Percentiles rank a stretch among this genome's conserved stretches.
Conservation (phyloP, 2,329 filamentous ascomycete genomes). For the Zymoseptoria ardabiliae region DNA sequence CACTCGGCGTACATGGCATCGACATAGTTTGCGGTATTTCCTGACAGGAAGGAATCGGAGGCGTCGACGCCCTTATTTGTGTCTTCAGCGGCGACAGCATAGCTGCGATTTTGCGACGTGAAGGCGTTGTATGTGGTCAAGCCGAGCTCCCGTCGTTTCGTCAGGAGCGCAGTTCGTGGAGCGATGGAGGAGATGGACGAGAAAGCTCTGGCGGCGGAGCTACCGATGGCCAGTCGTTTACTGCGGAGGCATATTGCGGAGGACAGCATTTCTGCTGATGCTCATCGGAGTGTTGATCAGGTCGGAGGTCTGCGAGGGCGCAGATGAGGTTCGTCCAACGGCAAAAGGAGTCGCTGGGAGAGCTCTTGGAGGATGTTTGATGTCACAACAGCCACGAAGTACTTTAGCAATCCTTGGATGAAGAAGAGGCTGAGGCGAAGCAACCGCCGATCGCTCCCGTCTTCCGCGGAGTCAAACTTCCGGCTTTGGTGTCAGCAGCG, state of each 20-base stretch:
- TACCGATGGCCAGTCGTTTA: constrained; percentile 55
- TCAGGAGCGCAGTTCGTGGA: constrained; percentile 36
- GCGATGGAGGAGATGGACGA: constrained; percentile 33
- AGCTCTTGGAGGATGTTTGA: not conserved
- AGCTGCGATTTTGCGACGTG: constrained; percentile 43
- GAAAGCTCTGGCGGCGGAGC: constrained; percentile 41
- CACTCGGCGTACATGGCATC: constrained; percentile 99
- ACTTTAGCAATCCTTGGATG: not conserved
- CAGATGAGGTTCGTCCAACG: not conserved
- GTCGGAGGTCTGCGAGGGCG: not conserved
- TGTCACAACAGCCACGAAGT: not conserved
- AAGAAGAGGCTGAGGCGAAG: not conserved
- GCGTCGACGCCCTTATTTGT: constrained; percentile 63
- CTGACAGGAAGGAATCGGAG: constrained; percentile 92
- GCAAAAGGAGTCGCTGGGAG: not conserved
- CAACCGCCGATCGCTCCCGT: too few species aligned
- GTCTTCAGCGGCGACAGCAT: constrained; percentile 54
- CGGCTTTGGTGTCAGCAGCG: too few species aligned
- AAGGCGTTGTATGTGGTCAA: constrained; percentile 36
- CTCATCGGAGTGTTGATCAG: constrained; percentile 3
- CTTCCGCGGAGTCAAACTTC: too few species aligned
- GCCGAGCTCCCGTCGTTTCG: constrained; percentile 43
- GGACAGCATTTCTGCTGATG: constrained; percentile 56
- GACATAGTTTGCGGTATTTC: constrained; percentile 97
- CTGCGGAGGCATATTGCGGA: constrained; percentile 59